Conservation (phyloP, 2,329 filamentous ascomycete genomes). For the Aspergillus sp. region DNA sequence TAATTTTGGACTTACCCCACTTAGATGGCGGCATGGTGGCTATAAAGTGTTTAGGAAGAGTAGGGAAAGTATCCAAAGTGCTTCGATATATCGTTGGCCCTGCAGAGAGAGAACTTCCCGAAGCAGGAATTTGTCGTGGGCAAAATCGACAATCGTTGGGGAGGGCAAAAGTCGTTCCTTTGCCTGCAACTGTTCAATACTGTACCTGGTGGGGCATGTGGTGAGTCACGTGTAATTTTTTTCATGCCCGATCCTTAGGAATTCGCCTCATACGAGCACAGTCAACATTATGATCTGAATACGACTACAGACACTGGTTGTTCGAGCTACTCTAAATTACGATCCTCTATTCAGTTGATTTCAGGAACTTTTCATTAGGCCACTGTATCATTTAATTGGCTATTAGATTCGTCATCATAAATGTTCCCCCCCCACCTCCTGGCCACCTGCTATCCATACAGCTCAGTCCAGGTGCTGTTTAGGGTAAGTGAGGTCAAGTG, state of each 20-base stretch:
- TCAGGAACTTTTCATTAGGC: slow-evolving; percentile 24
- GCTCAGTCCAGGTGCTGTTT: not conserved
- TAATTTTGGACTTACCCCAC: slow-evolving; percentile 45
- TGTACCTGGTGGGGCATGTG: slow-evolving; percentile 19
- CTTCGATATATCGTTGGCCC: not conserved
- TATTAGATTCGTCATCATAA: slow-evolving; percentile 28
- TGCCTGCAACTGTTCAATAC: slow-evolving; percentile 6
- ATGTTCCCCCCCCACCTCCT: slow-evolving; percentile 12
- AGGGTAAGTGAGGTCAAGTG: slow-evolving; percentile 9
- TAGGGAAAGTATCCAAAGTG: not conserved
- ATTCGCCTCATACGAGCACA: not conserved
- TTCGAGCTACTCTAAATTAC: not conserved
- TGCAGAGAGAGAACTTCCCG: not conserved
- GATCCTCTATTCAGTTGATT: not conserved
- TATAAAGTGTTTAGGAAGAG: slow-evolving; percentile 18
- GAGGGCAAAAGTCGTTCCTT: slow-evolving; percentile 13
- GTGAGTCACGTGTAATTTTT: slow-evolving; percentile 18
- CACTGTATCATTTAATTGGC: slow-evolving; percentile 21
- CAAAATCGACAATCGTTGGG: not conserved
- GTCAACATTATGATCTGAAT: not conserved
- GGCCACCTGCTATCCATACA: slow-evolving; percentile 10
- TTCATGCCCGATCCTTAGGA: slow-evolving; percentile 18
- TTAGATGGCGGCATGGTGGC: slow-evolving; percentile 48
- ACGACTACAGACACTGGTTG: not conserved
- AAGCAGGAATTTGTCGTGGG: slow-evolving; percentile 3